Conservation (phyloP, 2,329 filamentous ascomycete species). For the Fusarium euwallaceae region DNA sequence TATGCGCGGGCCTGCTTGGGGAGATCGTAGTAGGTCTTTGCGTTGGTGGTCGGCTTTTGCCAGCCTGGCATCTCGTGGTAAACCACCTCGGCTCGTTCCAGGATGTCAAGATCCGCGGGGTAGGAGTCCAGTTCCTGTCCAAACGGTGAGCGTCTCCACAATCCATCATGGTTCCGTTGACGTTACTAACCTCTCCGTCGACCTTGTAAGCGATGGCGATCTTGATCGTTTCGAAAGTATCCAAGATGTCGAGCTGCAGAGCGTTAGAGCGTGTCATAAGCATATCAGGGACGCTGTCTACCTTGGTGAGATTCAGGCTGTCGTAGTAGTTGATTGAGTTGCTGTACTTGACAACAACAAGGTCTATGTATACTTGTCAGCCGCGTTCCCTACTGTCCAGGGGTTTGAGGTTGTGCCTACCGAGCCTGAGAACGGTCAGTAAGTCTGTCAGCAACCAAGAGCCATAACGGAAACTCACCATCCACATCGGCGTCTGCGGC, state of each 20-base stretch:
- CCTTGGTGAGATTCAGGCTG: constrained; percentile 68
- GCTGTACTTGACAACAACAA: constrained; percentile 77
- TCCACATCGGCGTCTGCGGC: constrained; percentile 70
- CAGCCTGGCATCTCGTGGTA: constrained; percentile 58
- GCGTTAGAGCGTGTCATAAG: constrained; percentile 18
- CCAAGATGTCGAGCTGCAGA: constrained; percentile 64
- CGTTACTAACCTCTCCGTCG: constrained; percentile 45
- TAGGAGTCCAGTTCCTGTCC: constrained; percentile 61
- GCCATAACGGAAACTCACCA: constrained; percentile 53
- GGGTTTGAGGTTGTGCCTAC: constrained; percentile 39
- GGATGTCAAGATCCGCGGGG: constrained; percentile 71
- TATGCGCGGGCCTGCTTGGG: neutral
- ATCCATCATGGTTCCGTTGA: constrained; percentile 27
- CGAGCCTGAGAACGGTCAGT: constrained; percentile 46
- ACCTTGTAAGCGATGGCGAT: constrained; percentile 77
- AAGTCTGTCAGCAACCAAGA: constrained; percentile 35
- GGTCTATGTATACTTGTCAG: constrained; percentile 57
- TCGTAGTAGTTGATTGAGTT: constrained; percentile 76
- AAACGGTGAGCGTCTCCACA: constrained; percentile 37
- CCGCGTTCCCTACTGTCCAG: constrained; percentile 26
- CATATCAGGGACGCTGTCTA: constrained; percentile 10
- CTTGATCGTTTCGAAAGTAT: constrained; percentile 81
- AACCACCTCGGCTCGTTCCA: constrained; percentile 72
- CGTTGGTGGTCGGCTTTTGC: neutral
- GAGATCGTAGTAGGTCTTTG: neutral